phyloP scores from a whole-genome alignment of 441 rosid species.

The Dalechampia spathulata region DNA sequence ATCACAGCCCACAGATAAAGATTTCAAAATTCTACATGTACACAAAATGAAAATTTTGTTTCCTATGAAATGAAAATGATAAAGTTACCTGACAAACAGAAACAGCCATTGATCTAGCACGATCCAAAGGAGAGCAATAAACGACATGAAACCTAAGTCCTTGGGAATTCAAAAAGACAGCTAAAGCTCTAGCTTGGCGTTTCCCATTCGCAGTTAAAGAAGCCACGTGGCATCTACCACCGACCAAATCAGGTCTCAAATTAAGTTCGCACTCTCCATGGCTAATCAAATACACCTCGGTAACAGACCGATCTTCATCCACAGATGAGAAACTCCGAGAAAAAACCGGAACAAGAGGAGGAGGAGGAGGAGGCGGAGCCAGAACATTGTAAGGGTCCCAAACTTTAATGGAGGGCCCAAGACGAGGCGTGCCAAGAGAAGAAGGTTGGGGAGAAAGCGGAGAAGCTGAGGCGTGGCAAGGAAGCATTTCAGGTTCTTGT shows the following conservation, averaged over 20 bases:
- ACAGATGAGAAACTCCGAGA: constrained; percentile 33
- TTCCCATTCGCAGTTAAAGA: constrained; percentile 66
- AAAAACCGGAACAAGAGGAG: constrained; percentile 40
- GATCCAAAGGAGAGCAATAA: constrained; percentile 74
- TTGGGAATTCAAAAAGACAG: constrained; percentile 72
- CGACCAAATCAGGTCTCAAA: constrained; percentile 66
- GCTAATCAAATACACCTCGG: constrained; percentile 65
- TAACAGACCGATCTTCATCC: constrained; percentile 38
- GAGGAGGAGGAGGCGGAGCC: constrained; percentile 58
- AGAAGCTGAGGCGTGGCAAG: constrained; percentile 85
- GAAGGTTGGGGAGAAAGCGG: constrained; percentile 91
- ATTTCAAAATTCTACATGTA: neutral
- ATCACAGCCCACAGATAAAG: neutral
- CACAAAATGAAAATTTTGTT: neutral
- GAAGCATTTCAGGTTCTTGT: constrained; percentile 87
- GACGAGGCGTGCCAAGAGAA: constrained; percentile 75
- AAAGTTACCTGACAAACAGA: constrained; percentile 66
- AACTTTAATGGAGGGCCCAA: constrained; percentile 88
- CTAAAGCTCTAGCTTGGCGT: constrained; percentile 91
- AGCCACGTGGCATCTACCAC: constrained; percentile 70
- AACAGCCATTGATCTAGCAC: constrained; percentile 76
- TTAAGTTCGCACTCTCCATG: constrained; percentile 77
- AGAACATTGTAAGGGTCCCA: constrained; percentile 97
- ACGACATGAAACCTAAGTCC: constrained; percentile 63
- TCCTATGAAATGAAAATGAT: neutral